Percentiles rank a stretch among this genome's conserved stretches.
Conservation (phyloP, 495 filamentous ascomycete species). For the Hypoxylon subgilvum region DNA sequence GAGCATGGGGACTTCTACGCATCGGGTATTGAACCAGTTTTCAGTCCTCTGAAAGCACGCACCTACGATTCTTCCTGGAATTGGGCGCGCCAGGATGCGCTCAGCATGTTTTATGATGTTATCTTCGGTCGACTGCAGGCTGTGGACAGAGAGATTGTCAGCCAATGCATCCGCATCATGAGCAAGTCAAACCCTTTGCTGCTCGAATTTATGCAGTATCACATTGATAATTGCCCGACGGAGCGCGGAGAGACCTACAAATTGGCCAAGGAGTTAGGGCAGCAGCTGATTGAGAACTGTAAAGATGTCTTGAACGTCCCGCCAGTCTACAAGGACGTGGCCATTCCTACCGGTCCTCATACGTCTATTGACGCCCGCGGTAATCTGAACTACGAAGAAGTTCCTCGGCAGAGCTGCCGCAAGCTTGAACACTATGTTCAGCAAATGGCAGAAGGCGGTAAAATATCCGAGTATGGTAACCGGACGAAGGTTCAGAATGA, state of each 20-base stretch:
- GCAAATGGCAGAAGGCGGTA: slow-evolving; percentile 98
- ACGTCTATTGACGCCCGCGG: slow-evolving; percentile 89
- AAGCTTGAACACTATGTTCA: slow-evolving; percentile 98
- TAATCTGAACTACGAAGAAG: slow-evolving; percentile 86
- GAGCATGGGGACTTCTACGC: slow-evolving; percentile 98
- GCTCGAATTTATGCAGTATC: slow-evolving; percentile 99
- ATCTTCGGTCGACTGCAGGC: slow-evolving; percentile 94
- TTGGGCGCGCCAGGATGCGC: slow-evolving; percentile 95
- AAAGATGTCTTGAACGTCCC: slow-evolving; percentile 82
- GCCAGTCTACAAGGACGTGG: slow-evolving; percentile 94
- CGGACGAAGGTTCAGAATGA: slow-evolving; percentile 97
- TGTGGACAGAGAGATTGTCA: slow-evolving; percentile 97
- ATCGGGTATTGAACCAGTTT: slow-evolving; percentile 88
- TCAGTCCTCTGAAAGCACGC: slow-evolving; percentile 90
- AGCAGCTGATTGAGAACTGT: slow-evolving; percentile 96
- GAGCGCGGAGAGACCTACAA: slow-evolving; percentile 97
- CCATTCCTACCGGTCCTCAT: slow-evolving; percentile 86
- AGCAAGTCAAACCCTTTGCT: slow-evolving; percentile 95
- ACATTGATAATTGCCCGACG: slow-evolving; percentile 98
- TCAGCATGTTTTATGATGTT: slow-evolving; percentile 99
- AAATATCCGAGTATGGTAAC: slow-evolving; percentile 98
- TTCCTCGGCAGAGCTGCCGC: slow-evolving; percentile 84
- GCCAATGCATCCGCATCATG: slow-evolving; percentile 98
- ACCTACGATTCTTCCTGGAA: slow-evolving; percentile 99
- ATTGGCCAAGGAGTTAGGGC: slow-evolving; percentile 92